Conservation (phyloP, 768 basidiomycete genomes). For the Mycena metata region DNA sequence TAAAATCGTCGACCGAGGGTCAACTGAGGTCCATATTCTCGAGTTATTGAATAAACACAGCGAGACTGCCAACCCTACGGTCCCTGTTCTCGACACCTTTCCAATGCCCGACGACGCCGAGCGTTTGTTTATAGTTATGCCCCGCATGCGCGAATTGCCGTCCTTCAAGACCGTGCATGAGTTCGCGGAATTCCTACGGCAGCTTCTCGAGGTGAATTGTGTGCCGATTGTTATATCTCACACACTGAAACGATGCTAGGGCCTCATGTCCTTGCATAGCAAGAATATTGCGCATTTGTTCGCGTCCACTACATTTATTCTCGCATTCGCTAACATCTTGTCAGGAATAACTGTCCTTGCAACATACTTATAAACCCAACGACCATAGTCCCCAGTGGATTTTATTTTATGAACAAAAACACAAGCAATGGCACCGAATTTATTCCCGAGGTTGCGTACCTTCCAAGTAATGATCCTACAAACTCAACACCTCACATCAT, state of each 20-base stretch:
- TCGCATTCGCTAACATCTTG: not conserved
- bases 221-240: no score
- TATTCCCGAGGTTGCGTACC: no score
- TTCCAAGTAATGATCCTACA: no score
- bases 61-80: not conserved
- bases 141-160: conserved; percentile 11
- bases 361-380: conserved; percentile 18
- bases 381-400: conserved; percentile 9
- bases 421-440: not conserved
- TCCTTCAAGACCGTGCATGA: not conserved
- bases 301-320: not conserved
- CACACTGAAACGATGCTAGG: not conserved
- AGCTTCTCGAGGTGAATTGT: conserved; percentile 10
- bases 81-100: not conserved
- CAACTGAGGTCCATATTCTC: not conserved
- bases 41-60: not conserved
- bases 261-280: conserved; percentile 15
- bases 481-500: no score
- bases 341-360: conserved; percentile 7
- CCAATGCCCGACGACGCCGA: not conserved
- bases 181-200: conserved; percentile 5
- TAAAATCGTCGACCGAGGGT: not conserved
- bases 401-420: not conserved
- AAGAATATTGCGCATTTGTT: conserved; percentile 24
- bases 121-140: conserved; percentile 2